phyloP scores from a whole-genome alignment of 768 basidiomycete species.

The Boletus patriciae region DNA sequence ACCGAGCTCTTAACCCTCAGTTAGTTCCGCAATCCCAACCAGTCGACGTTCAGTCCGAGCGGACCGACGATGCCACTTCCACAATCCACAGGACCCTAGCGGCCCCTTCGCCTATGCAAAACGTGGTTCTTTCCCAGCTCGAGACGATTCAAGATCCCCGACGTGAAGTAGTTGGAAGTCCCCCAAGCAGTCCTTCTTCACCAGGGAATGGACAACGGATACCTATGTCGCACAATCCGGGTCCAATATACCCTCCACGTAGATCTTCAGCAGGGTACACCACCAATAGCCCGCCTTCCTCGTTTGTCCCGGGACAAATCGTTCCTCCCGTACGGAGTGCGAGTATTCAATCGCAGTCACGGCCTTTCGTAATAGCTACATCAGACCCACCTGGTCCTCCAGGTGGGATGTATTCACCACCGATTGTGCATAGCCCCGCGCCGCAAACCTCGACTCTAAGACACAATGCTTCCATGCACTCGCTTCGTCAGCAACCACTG shows the following conservation, averaged over 20 bases:
- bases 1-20: conserved; percentile 23
- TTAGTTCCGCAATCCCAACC: conserved; percentile 5
- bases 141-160: conserved; percentile 7
- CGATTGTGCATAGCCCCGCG: conserved; percentile 4
- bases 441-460: conserved; percentile 14
- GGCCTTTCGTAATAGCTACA: conserved; percentile 22
- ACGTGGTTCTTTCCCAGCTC: neutral
- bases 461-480: conserved; percentile 28
- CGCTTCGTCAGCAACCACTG: conserved; percentile 30
- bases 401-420: conserved; percentile 16
- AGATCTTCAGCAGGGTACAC: conserved; percentile 24
- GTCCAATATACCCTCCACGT: conserved; percentile 21
- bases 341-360: conserved; percentile 31
- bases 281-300: conserved; percentile 29
- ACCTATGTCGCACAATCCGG: conserved; percentile 22
- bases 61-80: neutral
- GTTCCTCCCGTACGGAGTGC: conserved; percentile 42
- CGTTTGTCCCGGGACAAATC: conserved; percentile 38
- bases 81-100: neutral
- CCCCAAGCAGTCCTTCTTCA: conserved; percentile 4
- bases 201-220: conserved; percentile 14
- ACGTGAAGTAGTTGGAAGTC: conserved; percentile 1
- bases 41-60: neutral
- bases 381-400: conserved; percentile 24
- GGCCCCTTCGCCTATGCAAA: conserved; percentile 5